Evolutionary conservation across 768 basidiomycete genomes (phyloP), one percentile per base, ranked within the genome.

Genomic region (Naganishia vaughanmartiniae): DNA sequence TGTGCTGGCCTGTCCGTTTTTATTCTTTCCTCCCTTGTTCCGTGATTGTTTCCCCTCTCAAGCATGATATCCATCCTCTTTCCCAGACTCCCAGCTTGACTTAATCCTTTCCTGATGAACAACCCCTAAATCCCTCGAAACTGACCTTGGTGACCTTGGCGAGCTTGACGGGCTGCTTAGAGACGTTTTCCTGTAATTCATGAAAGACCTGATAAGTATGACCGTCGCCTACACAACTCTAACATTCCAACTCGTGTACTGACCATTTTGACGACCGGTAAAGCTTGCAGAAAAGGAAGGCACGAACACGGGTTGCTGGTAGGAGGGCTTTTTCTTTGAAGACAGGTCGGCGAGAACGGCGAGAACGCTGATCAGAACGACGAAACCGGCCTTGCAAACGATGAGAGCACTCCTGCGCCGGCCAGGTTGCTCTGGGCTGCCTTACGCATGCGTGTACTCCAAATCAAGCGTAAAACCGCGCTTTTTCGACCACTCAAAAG

Each of bases 111-210:
- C 45, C 17, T 30, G 4, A 39, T 4, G 6, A 12, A 36, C 26
- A 24, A 21, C 42, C 28, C 21, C 15, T 10, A 14, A 21, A 10
- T 19, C 34, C 68, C 33, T 54, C 36, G 14, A 10, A 21, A 71
- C 74, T 72, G 75, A 94, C 93, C 91, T 93, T 95, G 85, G 91
- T 89, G 76, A 96, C 93, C 87, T 90, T 93, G 76, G 94, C 96
- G 81, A 98, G 92, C 84, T 97, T 96, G 80, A 96, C 94, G 77
- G 91, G 89, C 60, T 72, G 70, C 74, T 81, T 81, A 63, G 71
- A 74, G 70, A 73, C 70, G 70, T 76, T 74, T 76, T 81, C 80
- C 79, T 80, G 67, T 56, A 33, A 34, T 26, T 48, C 26, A 19
- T 51, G n/a, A 21, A 57, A 46, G 48, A 66, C 55, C 7, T 33